Evolutionary conservation across 2,329 filamentous ascomycete genomes (phyloP).

Genomic region (Penicillium palitans): DNA sequence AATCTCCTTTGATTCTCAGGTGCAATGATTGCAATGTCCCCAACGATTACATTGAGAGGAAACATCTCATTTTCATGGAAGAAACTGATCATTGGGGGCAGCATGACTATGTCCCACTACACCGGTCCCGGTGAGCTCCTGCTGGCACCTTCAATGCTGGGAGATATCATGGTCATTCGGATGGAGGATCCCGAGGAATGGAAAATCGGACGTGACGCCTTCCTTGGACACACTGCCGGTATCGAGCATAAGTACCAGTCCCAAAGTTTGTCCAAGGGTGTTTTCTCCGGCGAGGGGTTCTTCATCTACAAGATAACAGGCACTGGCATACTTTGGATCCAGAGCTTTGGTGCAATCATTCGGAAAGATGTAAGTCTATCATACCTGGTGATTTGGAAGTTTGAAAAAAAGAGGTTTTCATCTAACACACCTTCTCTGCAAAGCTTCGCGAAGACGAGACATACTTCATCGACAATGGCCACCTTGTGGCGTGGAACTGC

Average conservation of each 20-base stretch:
- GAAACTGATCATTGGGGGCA: constrained; percentile 81
- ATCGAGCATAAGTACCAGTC: constrained; percentile 83
- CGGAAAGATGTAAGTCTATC: constrained; percentile 70
- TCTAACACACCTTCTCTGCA: not conserved
- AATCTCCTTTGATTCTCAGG: constrained; percentile 43
- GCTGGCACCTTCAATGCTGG: constrained; percentile 74
- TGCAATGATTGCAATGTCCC: constrained; percentile 93
- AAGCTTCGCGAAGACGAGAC: constrained; percentile 66
- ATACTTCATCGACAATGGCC: constrained; percentile 90
- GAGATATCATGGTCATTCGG: constrained; percentile 80
- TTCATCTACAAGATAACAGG: constrained; percentile 88
- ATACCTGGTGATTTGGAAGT: too few relatives aligned
- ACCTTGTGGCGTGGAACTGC: constrained; percentile 95
- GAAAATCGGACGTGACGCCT: constrained; percentile 84
- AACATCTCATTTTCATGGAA: constrained; percentile 83
- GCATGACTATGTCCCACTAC: constrained; percentile 75
- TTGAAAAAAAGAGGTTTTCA: too few relatives aligned
- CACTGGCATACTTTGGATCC: constrained; percentile 80
- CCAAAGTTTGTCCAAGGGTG: constrained; percentile 82
- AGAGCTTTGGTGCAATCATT: constrained; percentile 92
- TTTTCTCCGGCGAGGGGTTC: constrained; percentile 90
- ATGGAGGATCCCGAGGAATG: constrained; percentile 68
- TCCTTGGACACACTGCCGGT: constrained; percentile 82
- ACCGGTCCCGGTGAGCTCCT: constrained; percentile 90
- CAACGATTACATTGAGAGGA: constrained; percentile 80